A percentile compares a stretch with the other conserved stretches of the same genome.
These are phyloP conservation scores for Teratosphaeria viscida DNA, from an alignment of 2,329 filamentous ascomycete genomes.

Conservation along the genomic window DNA sequence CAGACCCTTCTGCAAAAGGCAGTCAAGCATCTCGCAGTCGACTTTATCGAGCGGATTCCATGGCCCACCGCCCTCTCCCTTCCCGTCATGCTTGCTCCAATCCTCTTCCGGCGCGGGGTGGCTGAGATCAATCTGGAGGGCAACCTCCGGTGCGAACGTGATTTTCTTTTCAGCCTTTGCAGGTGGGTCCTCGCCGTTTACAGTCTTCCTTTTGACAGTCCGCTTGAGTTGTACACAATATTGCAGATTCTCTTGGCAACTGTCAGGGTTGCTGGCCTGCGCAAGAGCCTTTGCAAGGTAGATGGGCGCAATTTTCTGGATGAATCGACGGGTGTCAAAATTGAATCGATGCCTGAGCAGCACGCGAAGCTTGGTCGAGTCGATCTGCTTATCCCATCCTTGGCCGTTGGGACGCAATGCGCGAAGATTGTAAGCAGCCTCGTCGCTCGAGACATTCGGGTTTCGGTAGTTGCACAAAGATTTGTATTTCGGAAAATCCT, in stretches of 20 bases:
- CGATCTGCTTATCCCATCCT: slow-evolving; percentile 22
- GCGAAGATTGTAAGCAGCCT: slow-evolving; percentile 20
- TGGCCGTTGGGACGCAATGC: slow-evolving; percentile 14
- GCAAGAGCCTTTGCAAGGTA: slow-evolving; percentile 23
- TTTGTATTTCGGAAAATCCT: slow-evolving; percentile 17
- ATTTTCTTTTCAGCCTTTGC: slow-evolving; percentile 20
- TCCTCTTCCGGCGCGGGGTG: slow-evolving; percentile 14
- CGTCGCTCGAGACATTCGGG: slow-evolving; percentile 25
- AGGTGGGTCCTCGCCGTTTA: slow-evolving; percentile 11
- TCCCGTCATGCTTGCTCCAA: slow-evolving; percentile 16
- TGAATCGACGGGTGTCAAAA: slow-evolving; percentile 27
- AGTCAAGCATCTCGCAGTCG: slow-evolving; percentile 28
- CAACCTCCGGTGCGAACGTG: slow-evolving; percentile 26
- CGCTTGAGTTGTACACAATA: slow-evolving; percentile 25
- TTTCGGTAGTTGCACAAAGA: slow-evolving; percentile 28
- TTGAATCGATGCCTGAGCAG: slow-evolving; percentile 29
- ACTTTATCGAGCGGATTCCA: slow-evolving; percentile 26
- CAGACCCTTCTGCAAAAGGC: slow-evolving; percentile 24
- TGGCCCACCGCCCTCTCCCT: slow-evolving; percentile 19
- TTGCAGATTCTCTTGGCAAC: slow-evolving; percentile 12
- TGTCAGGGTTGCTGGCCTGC: slow-evolving; percentile 5
- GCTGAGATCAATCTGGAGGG: slow-evolving; percentile 19
- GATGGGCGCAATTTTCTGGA: slow-evolving; percentile 29
- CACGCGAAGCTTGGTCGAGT: slow-evolving; percentile 26
- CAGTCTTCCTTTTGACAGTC: slow-evolving; percentile 15